Percentiles rank a stretch among this genome's conserved stretches.
phyloP scores from a whole-genome alignment of 805 yeast species.

The Candida incommunis region DNA sequence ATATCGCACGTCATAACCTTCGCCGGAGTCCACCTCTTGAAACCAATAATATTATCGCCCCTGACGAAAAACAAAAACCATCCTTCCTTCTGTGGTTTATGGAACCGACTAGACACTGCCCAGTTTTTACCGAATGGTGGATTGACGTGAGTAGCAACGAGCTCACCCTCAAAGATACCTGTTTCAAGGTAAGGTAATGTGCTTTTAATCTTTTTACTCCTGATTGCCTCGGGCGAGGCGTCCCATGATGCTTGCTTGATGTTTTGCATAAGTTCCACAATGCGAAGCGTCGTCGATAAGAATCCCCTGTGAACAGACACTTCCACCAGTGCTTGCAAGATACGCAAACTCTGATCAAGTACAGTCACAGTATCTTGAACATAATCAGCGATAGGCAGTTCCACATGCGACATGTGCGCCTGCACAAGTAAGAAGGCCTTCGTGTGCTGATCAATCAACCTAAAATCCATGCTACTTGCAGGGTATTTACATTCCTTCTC shows the following conservation, averaged over 20 bases:
- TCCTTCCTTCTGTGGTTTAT: constrained; percentile 82
- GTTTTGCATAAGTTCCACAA: constrained; percentile 66
- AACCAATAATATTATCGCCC: constrained; percentile 32
- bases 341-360: constrained; percentile 86
- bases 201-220: background rate
- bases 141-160: background rate
- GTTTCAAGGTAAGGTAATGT: background rate
- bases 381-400: constrained; percentile 89
- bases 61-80: constrained; percentile 66
- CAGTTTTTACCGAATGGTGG: background rate
- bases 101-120: constrained; percentile 29
- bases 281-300: constrained; percentile 40
- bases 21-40: constrained; percentile 4
- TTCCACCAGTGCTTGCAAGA: constrained; percentile 84
- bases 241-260: constrained; percentile 82
- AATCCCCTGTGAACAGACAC: constrained; percentile 77
- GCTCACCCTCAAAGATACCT: background rate
- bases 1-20: constrained; percentile 5
- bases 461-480: constrained; percentile 24
- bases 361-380: constrained; percentile 88
- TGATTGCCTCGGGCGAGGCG: constrained; percentile 38
- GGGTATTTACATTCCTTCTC: constrained; percentile 52
- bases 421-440: constrained; percentile 61
- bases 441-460: constrained; percentile 80
- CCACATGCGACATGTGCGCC: constrained; percentile 56